phyloP scores from a whole-genome alignment of 441 rosid genomes.

The Populus hybrid region DNA sequence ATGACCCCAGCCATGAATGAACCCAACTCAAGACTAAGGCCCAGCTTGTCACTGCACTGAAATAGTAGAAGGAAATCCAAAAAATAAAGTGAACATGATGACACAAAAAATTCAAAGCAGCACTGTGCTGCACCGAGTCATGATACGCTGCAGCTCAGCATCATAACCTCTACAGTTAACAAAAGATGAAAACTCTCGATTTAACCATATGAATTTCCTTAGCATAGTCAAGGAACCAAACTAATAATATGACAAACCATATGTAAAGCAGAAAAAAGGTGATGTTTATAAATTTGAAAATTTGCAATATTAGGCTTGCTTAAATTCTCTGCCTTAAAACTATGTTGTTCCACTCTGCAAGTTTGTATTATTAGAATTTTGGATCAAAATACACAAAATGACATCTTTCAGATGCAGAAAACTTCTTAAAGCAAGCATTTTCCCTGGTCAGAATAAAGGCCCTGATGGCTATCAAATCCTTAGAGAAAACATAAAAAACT shows the following conservation, averaged over 20 bases:
- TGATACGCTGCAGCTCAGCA: slow-evolving; percentile 2
- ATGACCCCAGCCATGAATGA: slow-evolving; percentile 98
- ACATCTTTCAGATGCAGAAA: background rate
- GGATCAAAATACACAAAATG: background rate
- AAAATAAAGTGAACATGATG: slow-evolving; percentile 7
- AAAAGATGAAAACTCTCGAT: background rate
- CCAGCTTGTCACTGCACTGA: slow-evolving; percentile 99
- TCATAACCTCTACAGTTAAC: background rate
- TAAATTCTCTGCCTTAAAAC: background rate
- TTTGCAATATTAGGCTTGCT: background rate
- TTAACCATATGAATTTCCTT: background rate
- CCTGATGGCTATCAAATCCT: background rate
- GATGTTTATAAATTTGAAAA: background rate
- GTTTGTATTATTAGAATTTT: background rate
- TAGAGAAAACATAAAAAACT: background rate
- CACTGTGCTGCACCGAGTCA: slow-evolving; percentile 43
- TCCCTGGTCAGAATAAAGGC: background rate
- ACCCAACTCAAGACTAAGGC: slow-evolving; percentile 98
- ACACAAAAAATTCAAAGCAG: background rate
- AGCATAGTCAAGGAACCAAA: background rate
- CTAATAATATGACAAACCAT: background rate
- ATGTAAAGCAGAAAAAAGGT: background rate
- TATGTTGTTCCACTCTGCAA: background rate
- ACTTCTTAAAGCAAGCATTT: background rate
- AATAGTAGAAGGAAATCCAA: slow-evolving; percentile 31